These are phyloP conservation scores for Talaromyces wortmannii DNA, from an alignment of 495 filamentous ascomycete genomes.

Conservation along the genomic window DNA sequence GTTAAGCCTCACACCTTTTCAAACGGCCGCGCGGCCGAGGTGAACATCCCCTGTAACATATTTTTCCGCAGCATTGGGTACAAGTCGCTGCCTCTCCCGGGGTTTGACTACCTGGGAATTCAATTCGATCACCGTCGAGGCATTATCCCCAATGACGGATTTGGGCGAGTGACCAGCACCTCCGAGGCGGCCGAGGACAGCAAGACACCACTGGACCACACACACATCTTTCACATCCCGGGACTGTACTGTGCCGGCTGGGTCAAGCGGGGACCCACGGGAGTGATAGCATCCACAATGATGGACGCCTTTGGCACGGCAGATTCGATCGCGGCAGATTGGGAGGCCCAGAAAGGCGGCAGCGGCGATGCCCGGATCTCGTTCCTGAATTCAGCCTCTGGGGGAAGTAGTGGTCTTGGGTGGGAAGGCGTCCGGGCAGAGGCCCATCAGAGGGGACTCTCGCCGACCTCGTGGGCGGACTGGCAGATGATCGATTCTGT, in stretches of 20 bases:
- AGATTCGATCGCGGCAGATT: constrained; percentile 71
- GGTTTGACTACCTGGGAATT: constrained; percentile 69
- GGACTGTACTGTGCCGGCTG: constrained; percentile 93
- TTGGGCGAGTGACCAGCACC: constrained; percentile 59
- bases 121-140: constrained; percentile 68
- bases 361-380: constrained; percentile 18
- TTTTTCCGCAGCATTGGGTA: constrained; percentile 94
- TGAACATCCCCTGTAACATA: constrained; percentile 48
- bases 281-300: constrained; percentile 96
- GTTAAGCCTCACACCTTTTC: constrained; percentile 28
- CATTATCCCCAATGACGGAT: constrained; percentile 77
- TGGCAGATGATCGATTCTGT: constrained; percentile 80
- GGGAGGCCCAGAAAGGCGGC: constrained; percentile 28
- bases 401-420: constrained; percentile 45
- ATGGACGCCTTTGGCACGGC: constrained; percentile 87
- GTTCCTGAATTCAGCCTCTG: constrained; percentile 38
- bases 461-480: constrained; percentile 62
- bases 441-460: constrained; percentile 40
- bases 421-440: constrained; percentile 68
- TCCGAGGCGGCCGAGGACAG: constrained; percentile 13
- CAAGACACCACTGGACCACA: constrained; percentile 23
- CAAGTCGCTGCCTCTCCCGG: constrained; percentile 68
- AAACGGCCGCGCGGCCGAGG: constrained; percentile 38
- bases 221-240: constrained; percentile 46
- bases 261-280: constrained; percentile 93